These are phyloP conservation scores for Forsythia suspensa DNA, from an alignment of 257 asterid genomes.

Conservation along the genomic window DNA sequence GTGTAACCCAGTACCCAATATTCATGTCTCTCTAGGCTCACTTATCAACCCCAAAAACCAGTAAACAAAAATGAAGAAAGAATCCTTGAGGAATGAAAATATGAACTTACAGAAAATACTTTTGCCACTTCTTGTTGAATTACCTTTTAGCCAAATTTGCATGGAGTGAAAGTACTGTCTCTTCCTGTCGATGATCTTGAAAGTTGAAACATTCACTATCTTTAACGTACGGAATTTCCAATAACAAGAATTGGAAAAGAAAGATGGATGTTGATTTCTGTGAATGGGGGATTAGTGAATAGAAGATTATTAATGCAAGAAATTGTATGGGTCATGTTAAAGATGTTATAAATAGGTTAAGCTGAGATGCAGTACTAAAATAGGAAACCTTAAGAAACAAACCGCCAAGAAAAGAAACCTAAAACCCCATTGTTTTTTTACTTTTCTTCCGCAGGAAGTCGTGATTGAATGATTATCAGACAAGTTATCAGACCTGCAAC, in stretches of 20 bases:
- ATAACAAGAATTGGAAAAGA: not conserved
- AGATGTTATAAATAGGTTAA: constrained; percentile 7
- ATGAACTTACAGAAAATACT: not conserved
- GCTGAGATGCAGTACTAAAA: constrained; percentile 16
- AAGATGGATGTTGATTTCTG: not conserved
- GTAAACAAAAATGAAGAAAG: not conserved
- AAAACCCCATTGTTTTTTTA: not conserved
- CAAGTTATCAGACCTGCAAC: constrained; percentile 31
- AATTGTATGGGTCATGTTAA: not conserved
- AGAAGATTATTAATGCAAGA: not conserved
- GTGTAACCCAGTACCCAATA: constrained; percentile 42
- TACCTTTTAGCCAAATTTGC: not conserved
- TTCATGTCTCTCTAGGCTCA: not conserved
- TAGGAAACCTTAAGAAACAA: constrained; percentile 15
- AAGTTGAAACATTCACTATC: not conserved
- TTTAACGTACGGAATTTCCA: not conserved
- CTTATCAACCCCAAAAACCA: not conserved
- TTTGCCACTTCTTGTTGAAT: not conserved
- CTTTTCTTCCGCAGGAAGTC: constrained; percentile 24
- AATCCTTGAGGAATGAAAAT: not conserved
- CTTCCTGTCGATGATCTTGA: not conserved
- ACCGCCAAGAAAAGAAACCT: not conserved
- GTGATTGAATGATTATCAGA: constrained; percentile 27
- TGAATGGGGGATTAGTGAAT: not conserved
- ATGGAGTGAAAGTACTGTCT: not conserved